Evolutionary conservation across 192 early-diverging fungal genomes (phyloP).

Genomic region (Diversispora eburnea): DNA sequence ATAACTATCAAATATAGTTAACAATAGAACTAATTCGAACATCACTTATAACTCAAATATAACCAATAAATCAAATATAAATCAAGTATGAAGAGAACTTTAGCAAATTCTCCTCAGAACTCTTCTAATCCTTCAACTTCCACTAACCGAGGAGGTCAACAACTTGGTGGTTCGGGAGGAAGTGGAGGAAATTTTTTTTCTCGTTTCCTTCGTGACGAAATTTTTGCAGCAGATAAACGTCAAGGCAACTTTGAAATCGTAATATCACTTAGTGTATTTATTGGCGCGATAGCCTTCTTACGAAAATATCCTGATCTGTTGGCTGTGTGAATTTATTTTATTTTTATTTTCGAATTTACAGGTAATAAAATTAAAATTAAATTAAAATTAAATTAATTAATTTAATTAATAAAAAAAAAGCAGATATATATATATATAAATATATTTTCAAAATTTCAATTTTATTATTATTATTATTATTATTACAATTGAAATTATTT

Average conservation of each 20-base stretch:
- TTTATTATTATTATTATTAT: too few relatives aligned
- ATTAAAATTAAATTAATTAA: too few relatives aligned
- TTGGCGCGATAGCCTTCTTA: conserved; percentile 41
- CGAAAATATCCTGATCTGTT: conserved; percentile 33
- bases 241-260: conserved; percentile 43
- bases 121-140: background rate
- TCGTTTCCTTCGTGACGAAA: conserved; percentile 36
- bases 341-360: too few relatives aligned
- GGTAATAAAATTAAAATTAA: too few relatives aligned
- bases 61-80: background rate
- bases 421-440: too few relatives aligned
- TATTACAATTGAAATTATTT: too few relatives aligned
- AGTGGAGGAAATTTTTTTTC: conserved; percentile 2
- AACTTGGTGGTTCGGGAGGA: background rate
- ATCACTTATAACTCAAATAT: too few relatives aligned
- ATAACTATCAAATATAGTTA: too few relatives aligned
- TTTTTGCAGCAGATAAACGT: conserved; percentile 43
- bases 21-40: too few relatives aligned
- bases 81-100: background rate
- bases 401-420: too few relatives aligned
- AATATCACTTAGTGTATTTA: conserved; percentile 40
- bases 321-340: background rate
- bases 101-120: background rate
- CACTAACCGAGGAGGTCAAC: background rate
- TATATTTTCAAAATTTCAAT: too few relatives aligned